Percentiles rank a stretch among this genome's conserved stretches.
These are phyloP conservation scores for Ceratobasidium sp. DNA, from an alignment of 1,284 basidiomycete genomes.

Conservation along the genomic window DNA sequence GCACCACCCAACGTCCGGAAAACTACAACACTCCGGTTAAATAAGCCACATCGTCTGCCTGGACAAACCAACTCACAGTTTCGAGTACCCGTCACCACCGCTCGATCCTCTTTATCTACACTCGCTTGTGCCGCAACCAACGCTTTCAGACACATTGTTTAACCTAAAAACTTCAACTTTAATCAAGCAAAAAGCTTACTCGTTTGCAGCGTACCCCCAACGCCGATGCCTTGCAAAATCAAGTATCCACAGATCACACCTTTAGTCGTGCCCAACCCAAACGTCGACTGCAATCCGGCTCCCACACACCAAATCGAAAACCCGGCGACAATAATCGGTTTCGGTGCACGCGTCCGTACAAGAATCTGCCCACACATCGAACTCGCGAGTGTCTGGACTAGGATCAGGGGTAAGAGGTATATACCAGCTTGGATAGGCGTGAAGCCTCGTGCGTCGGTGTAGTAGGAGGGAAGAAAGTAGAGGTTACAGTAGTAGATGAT, in stretches of 20 bases:
- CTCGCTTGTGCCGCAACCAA: slow-evolving; percentile 38
- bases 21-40: background rate
- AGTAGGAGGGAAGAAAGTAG: slow-evolving; percentile 41
- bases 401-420: slow-evolving; percentile 31
- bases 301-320: slow-evolving; percentile 41
- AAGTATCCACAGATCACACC: slow-evolving; percentile 31
- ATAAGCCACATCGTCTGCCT: no score
- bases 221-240: slow-evolving; percentile 37
- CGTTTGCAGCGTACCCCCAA: slow-evolving; percentile 33
- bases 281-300: slow-evolving; percentile 33
- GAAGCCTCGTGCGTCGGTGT: slow-evolving; percentile 37
- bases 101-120: slow-evolving; percentile 18
- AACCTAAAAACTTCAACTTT: background rate
- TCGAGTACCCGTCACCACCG: slow-evolving; percentile 39
- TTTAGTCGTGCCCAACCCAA: slow-evolving; percentile 32
- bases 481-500: slow-evolving; percentile 41
- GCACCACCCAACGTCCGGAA: slow-evolving; percentile 41
- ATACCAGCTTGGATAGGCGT: slow-evolving; percentile 39
- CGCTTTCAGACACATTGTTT: slow-evolving; percentile 1
- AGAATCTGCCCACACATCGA: slow-evolving; percentile 36
- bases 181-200: slow-evolving; percentile 12
- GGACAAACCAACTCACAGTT: slow-evolving; percentile 16
- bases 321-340: slow-evolving; percentile 25
- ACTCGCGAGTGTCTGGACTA: slow-evolving; percentile 27
- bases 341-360: slow-evolving; percentile 10